Conservation (phyloP, 495 filamentous ascomycete genomes). For the Aspergillus cristatus region DNA sequence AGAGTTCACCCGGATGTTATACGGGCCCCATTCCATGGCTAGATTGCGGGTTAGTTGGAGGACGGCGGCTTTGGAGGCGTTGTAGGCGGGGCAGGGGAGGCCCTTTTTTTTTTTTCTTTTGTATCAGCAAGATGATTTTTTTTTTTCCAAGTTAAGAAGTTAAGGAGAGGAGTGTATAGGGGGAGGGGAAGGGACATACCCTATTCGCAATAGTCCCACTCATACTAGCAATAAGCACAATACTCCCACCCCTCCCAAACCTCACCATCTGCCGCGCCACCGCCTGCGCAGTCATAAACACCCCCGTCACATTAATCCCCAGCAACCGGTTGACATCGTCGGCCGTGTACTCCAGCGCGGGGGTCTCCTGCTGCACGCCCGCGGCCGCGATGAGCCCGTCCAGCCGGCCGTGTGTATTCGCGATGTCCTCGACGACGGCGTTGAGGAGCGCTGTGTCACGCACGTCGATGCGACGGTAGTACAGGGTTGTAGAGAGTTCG, state of each 20-base stretch:
- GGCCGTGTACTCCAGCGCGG: slow-evolving; percentile 59
- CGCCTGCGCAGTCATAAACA: slow-evolving; percentile 65
- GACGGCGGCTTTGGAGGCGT: slow-evolving; percentile 82
- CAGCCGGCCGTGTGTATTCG: slow-evolving; percentile 57
- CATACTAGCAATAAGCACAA: slow-evolving; percentile 68
- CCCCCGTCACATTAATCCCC: slow-evolving; percentile 66
- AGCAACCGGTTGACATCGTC: slow-evolving; percentile 64
- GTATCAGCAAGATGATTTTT: too few relatives aligned
- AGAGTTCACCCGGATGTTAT: slow-evolving; percentile 90
- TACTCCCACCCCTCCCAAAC: slow-evolving; percentile 61
- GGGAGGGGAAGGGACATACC: slow-evolving; percentile 28
- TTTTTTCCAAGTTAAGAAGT: too few relatives aligned
- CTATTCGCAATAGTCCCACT: slow-evolving; percentile 60
- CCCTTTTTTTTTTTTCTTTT: slow-evolving; percentile 32
- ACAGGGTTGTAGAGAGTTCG: slow-evolving; percentile 59
- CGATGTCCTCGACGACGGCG: slow-evolving; percentile 57
- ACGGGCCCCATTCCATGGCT: slow-evolving; percentile 76
- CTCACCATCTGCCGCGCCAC: slow-evolving; percentile 68
- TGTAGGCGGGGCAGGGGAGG: slow-evolving; percentile 72
- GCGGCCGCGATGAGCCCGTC: slow-evolving; percentile 73
- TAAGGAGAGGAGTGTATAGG: neutral
- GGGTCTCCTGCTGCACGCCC: slow-evolving; percentile 60
- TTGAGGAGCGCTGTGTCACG: slow-evolving; percentile 65
- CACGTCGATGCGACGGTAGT: slow-evolving; percentile 79
- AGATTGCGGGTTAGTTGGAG: slow-evolving; percentile 78